These are phyloP conservation scores for Pterocarpus santalinus DNA, from an alignment of 306 rosid genomes.

Conservation along the genomic window DNA sequence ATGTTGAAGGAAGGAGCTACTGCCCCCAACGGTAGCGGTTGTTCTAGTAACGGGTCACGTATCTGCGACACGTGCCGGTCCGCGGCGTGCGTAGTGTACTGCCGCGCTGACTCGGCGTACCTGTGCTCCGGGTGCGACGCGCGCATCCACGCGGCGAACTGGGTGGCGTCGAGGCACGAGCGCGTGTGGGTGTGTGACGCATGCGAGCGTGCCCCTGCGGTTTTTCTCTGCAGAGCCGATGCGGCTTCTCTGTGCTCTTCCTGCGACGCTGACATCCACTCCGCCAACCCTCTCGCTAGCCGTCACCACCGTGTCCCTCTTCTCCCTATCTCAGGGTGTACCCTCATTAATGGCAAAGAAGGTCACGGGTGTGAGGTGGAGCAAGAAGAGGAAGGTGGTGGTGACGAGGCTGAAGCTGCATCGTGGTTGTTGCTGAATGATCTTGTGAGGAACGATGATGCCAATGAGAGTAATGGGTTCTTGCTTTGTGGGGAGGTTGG, in stretches of 20 bases:
- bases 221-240: slow-evolving; percentile 78
- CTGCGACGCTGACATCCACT: slow-evolving; percentile 86
- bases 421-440: slow-evolving; percentile 73
- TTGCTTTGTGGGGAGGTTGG: slow-evolving; percentile 60
- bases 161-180: slow-evolving; percentile 67
- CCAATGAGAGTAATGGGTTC: slow-evolving; percentile 44
- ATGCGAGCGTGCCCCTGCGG: slow-evolving; percentile 78
- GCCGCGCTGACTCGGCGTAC: slow-evolving; percentile 76
- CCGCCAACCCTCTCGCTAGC: slow-evolving; percentile 77
- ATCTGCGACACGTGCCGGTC: slow-evolving; percentile 68
- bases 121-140: slow-evolving; percentile 66
- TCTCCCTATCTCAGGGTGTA: slow-evolving; percentile 49
- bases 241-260: slow-evolving; percentile 75
- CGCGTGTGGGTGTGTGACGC: slow-evolving; percentile 83
- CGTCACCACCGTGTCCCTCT: slow-evolving; percentile 86
- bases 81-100: slow-evolving; percentile 62
- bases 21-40: not conserved
- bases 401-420: slow-evolving; percentile 75
- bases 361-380: slow-evolving; percentile 16
- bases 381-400: slow-evolving; percentile 53
- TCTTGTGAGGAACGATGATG: slow-evolving; percentile 47
- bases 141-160: slow-evolving; percentile 60
- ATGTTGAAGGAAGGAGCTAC: slow-evolving; percentile 58
- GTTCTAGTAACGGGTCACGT: slow-evolving; percentile 54
- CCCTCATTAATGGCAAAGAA: not conserved